Percentiles rank a stretch among this genome's conserved stretches.
phyloP scores from a whole-genome alignment of 2,329 filamentous ascomycete genomes.

The Pezizomycotina sp. region DNA sequence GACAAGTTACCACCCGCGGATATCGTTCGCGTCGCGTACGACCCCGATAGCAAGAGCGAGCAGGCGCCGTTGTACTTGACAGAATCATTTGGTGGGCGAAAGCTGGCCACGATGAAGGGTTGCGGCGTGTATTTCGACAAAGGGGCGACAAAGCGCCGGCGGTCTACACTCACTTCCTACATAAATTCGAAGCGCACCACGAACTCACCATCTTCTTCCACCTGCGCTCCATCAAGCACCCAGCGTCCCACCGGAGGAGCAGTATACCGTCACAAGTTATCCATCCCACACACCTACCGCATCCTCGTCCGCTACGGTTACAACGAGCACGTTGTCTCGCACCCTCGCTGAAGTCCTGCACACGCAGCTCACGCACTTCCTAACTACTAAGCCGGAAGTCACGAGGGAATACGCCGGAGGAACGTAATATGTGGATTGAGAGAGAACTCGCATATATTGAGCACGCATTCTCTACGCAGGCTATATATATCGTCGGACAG shows the following conservation, averaged over 20 bases:
- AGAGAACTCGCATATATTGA: slow-evolving; percentile 34
- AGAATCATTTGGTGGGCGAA: too few relatives aligned
- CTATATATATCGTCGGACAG: slow-evolving; percentile 45
- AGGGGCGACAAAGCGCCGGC: slow-evolving; percentile 47
- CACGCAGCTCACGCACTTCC: slow-evolving; percentile 35
- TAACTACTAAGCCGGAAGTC: slow-evolving; percentile 9
- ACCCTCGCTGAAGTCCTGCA: slow-evolving; percentile 45
- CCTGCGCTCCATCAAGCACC: slow-evolving; percentile 36
- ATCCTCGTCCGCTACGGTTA: slow-evolving; percentile 56
- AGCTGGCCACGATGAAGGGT: slow-evolving; percentile 28
- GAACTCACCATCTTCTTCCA: slow-evolving; percentile 62
- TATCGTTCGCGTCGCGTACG: slow-evolving; percentile 29
- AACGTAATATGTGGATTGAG: slow-evolving; percentile 5
- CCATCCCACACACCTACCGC: slow-evolving; percentile 53
- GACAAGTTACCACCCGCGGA: slow-evolving; percentile 40
- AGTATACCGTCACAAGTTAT: slow-evolving; percentile 24
- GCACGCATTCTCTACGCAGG: slow-evolving; percentile 34
- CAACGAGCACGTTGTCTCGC: slow-evolving; percentile 50
- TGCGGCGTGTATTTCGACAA: slow-evolving; percentile 68
- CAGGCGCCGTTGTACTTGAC: slow-evolving; percentile 4
- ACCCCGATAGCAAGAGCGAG: slow-evolving; percentile 23
- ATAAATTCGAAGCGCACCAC: slow-evolving; percentile 50
- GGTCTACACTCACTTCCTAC: slow-evolving; percentile 56
- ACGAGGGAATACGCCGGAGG: slow-evolving; percentile 13
- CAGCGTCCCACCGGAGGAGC: slow-evolving; percentile 8